Percentiles rank a stretch among this genome's conserved stretches.
Evolutionary conservation across 345 rosid species (phyloP).

Genomic region (Ceriops zippeliana): DNA sequence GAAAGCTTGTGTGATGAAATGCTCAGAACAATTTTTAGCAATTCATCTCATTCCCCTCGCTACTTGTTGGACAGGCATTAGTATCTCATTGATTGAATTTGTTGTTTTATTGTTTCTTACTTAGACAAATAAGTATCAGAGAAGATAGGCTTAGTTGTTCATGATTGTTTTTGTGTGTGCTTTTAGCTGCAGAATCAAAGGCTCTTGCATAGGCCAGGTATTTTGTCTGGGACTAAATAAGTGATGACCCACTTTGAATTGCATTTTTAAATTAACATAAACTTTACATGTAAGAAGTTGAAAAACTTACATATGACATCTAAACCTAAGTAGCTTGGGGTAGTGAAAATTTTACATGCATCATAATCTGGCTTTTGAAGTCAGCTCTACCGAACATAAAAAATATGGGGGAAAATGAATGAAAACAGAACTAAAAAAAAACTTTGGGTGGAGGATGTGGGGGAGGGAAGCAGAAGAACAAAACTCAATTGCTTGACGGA

Average conservation of each 20-base stretch:
- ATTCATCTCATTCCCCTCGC: conserved; percentile 77
- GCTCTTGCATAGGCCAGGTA: not conserved
- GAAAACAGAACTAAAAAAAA: not conserved
- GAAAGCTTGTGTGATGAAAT: conserved; percentile 66
- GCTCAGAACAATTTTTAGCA: conserved; percentile 61
- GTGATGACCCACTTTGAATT: not conserved
- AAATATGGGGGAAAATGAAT: not conserved
- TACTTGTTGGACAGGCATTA: conserved; percentile 80
- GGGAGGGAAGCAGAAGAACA: not conserved
- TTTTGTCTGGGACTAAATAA: not conserved
- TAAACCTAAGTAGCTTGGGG: not conserved
- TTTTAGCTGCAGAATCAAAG: not conserved
- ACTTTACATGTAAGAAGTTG: not conserved
- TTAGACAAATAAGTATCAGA: not conserved
- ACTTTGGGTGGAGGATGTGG: too few species aligned
- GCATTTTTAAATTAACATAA: not conserved
- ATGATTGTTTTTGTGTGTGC: not conserved
- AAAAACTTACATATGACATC: not conserved
- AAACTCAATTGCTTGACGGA: conserved; percentile 14
- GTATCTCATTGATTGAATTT: conserved; percentile 39
- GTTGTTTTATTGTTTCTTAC: not conserved
- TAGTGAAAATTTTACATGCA: not conserved
- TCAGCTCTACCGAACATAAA: not conserved
- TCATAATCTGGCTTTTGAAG: not conserved
- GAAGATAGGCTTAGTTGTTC: not conserved